These are phyloP conservation scores for Suillus alpinus DNA, from an alignment of 768 basidiomycete genomes.

Conservation along the genomic window DNA sequence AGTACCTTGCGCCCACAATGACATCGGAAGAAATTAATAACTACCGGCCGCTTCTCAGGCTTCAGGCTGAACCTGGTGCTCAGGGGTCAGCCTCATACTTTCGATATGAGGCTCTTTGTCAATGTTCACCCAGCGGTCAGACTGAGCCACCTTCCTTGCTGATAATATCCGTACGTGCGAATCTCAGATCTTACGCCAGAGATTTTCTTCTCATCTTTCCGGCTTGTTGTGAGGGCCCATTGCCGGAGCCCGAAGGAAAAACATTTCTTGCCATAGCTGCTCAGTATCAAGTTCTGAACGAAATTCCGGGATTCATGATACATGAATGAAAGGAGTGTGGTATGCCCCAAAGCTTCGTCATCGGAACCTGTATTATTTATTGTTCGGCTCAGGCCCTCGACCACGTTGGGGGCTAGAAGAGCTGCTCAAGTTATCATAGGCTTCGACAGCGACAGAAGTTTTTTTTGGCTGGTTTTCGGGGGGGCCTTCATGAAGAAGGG, in stretches of 20 bases:
- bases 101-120: not conserved
- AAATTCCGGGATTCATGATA: not conserved
- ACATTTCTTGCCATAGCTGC: not conserved
- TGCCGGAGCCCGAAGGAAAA: not conserved
- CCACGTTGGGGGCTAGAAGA: not conserved
- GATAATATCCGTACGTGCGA: not conserved
- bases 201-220: not conserved
- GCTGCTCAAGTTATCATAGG: not conserved
- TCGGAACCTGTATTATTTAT: not conserved
- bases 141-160: too few species aligned
- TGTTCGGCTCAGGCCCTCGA: not conserved
- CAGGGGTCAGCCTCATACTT: not conserved
- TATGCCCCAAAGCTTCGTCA: not conserved
- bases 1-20: conserved; percentile 1
- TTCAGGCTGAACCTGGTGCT: not conserved
- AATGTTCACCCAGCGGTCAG: too few species aligned
- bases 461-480: not conserved
- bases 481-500: not conserved
- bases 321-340: not conserved
- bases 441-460: not conserved
- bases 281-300: not conserved
- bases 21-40: not conserved
- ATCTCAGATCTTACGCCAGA: not conserved
- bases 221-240: not conserved
- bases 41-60: not conserved